Base-by-base conservation (phyloP, 2,329 filamentous ascomycete species). In the Byssothecium circinans region DNA sequence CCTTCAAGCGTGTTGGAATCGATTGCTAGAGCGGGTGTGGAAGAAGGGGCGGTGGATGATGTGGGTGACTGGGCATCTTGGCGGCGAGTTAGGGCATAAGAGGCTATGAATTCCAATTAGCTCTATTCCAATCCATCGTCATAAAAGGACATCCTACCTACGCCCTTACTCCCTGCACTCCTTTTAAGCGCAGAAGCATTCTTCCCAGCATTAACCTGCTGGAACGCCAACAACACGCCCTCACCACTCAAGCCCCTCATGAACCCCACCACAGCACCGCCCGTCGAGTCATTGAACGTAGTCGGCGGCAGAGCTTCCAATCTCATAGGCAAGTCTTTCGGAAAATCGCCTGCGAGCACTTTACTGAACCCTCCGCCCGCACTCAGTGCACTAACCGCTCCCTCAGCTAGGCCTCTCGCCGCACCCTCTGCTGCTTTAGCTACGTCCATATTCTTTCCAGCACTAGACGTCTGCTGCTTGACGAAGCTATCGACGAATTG, bases 341-440 rank as follows among this genome's bases (percentile, higher is more conserved):
- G 50, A 15, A 64, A 54, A 17, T 65, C 52, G 3, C 64, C 64
- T 37, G 36, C 59, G 14, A 67, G 42, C 4, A 65, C 49, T 30
- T 65, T 65, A 20, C 62, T 43, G 6, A 65, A 29, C 1, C 64
- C 64, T 12, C 64, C 64, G n/a, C 57, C 54, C 22, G 54, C 56
- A 0, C 60, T 61, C 7, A 65, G 41, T 1, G 60, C 64, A 35
- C 50, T 57, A 8, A 65, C 33, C 15, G 56, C 32, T 3, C 64
- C 64, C 45, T 67, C 64, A 8, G 65, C 53, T 1, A 58, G 41
- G 7, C 64, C 64, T 38, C 64, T 52, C 8, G 57, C 64, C 11
- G 64, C 53, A 5, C 64, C 64, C 41, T 67, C 64, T 2, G 59
- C 59, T 12, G 52, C 59, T 20, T 62, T 62, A 1, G 62, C 53